Conservation (phyloP, 495 filamentous ascomycete species). For the Pseudevernia furfuracea region DNA sequence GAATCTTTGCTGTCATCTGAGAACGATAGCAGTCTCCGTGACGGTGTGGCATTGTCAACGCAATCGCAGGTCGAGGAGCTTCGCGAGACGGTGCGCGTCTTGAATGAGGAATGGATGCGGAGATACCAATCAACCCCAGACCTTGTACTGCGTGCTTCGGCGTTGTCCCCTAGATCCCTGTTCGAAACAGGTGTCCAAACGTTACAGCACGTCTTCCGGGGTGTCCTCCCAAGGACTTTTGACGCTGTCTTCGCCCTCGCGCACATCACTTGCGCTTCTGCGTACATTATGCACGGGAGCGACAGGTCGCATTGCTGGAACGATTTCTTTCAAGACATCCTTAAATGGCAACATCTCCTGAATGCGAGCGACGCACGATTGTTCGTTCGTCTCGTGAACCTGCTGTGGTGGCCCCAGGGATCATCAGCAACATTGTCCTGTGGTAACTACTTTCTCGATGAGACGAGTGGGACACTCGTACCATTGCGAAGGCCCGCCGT, state of each 20-base stretch:
- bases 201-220: constrained; percentile 3
- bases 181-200: constrained; percentile 9
- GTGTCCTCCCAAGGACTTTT: constrained; percentile 4
- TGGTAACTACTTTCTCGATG: neutral
- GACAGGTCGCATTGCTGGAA: constrained; percentile 8
- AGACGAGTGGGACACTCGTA: neutral
- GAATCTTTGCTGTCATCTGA: neutral
- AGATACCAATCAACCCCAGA: constrained; percentile 4
- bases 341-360: constrained; percentile 1
- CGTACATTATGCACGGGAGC: constrained; percentile 6
- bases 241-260: constrained; percentile 13
- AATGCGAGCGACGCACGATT: constrained; percentile 4
- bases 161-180: neutral
- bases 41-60: neutral
- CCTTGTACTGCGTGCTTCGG: neutral
- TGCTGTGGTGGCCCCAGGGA: neutral
- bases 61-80: constrained; percentile 12
- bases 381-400: neutral
- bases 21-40: neutral
- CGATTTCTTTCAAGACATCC: constrained; percentile 11
- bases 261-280: constrained; percentile 9
- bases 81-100: constrained; percentile 6
- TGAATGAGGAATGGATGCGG: constrained; percentile 14
- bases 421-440: neutral
- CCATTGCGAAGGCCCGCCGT: neutral